Evolutionary conservation across 129 eudicot genomes (phyloP).

Genomic region (Oenanthe sinensis): DNA sequence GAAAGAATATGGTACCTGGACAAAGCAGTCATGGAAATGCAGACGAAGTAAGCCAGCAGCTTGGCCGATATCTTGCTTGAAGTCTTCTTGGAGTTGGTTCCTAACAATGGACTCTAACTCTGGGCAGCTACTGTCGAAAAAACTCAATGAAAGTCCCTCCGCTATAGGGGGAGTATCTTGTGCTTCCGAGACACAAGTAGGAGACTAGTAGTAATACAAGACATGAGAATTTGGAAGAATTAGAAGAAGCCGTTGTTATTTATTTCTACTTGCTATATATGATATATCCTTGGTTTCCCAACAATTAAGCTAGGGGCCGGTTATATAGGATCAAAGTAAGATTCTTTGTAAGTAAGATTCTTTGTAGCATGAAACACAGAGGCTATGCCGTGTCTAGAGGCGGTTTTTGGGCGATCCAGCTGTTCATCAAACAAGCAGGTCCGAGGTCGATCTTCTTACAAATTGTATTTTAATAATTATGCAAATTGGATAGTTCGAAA

Average conservation of each 20-base stretch:
- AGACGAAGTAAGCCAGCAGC: constrained; percentile 2
- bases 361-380: not conserved
- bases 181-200: not conserved
- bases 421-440: not conserved
- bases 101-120: not conserved
- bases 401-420: not conserved
- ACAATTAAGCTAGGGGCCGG: not conserved
- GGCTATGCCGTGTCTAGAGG: not conserved
- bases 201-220: not conserved
- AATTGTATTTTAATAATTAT: not conserved
- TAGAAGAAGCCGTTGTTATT: not conserved
- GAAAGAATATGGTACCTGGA: not conserved
- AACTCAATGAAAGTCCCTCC: not conserved
- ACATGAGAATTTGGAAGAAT: not conserved
- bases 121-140: not conserved
- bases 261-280: not conserved
- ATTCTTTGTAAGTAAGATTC: not conserved
- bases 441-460: not conserved
- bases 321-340: not conserved
- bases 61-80: not conserved
- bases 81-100: not conserved
- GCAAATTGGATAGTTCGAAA: not conserved
- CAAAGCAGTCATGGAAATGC: constrained; percentile 7
- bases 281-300: not conserved
- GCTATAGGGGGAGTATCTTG: not conserved